Evolutionary conservation across 1,284 basidiomycete genomes (phyloP), one percentile per base, ranked within the genome.

Genomic region (Inonotus obliquus): DNA sequence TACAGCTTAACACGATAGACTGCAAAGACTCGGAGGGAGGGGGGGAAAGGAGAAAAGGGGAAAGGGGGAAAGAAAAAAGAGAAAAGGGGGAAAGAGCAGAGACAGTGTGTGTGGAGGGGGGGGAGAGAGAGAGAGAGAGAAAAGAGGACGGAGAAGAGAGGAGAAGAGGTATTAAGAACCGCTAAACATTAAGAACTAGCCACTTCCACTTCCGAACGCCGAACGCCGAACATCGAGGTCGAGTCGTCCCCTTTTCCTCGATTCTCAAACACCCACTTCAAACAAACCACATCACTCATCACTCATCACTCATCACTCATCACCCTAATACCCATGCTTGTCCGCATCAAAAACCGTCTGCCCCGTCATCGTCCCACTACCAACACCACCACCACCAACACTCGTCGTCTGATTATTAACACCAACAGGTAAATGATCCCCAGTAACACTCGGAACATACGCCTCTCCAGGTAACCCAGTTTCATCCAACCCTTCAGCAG

Each of bases 401-500:
- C 19, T 41, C 38, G 41, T 48, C 44, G 47, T 38, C 27, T 52
- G 54, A 11, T 10, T 13, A 27, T 77, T 71, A 45, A 83, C 72
- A 27, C 76, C 71, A 45, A 83, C 72, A 10, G 81, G 77, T 65
- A 84, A 77, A 66, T 88, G 87, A 63, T 83, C 82, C 25, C 87
- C 87, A 2, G 75, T 75, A 14, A 79, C 79, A 47, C 81, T 80
- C 0, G 94, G 94, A 17, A 96, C 86, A 70, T 94, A 97, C 1
- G 90, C 82, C 45, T 84, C 78, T 39, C 91, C 84, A 0, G 94
- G 94, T 13, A 97, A 75, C 2, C 87, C 89, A 1, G 79, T 80
- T 75, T 92, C 89, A 69, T 92, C 90, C 51, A 92, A 74, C 41
- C 89, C 89, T 72, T 91, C 89, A 2, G 89, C 89, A 44, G 89